Conservation (phyloP, 1,284 basidiomycete genomes). For the Boletellus deceptivus region DNA sequence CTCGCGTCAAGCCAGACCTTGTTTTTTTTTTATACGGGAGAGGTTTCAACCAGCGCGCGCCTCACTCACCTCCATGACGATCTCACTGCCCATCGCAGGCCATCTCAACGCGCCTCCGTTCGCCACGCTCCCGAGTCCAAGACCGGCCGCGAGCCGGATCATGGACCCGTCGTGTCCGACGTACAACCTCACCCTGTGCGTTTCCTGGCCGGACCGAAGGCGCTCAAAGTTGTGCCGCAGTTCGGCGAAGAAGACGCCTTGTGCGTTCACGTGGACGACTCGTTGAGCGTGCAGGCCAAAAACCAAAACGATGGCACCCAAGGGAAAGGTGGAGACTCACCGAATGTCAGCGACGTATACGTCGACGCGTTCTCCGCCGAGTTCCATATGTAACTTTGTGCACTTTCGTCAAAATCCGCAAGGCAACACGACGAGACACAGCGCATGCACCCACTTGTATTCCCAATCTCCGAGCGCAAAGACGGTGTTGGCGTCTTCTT, state of each 20-base stretch:
- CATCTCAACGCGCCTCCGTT: slow-evolving; percentile 39
- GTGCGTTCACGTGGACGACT: background rate
- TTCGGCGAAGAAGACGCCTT: slow-evolving; percentile 41
- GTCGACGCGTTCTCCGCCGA: slow-evolving; percentile 39
- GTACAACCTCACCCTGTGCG: slow-evolving; percentile 42
- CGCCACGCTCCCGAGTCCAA: slow-evolving; percentile 40
- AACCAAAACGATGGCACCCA: background rate
- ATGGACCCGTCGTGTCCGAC: slow-evolving; percentile 54
- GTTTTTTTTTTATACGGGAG: no score
- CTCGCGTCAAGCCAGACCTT: slow-evolving; percentile 42
- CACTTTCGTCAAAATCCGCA: slow-evolving; percentile 4
- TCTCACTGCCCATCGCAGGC: slow-evolving; percentile 52
- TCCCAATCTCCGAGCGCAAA: slow-evolving; percentile 46
- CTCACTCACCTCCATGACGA: slow-evolving; percentile 46
- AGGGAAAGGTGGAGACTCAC: slow-evolving; percentile 23
- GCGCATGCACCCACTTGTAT: slow-evolving; percentile 42
- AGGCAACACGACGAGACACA: background rate
- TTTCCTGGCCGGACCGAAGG: slow-evolving; percentile 32
- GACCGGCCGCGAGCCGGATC: slow-evolving; percentile 46
- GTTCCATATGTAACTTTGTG: slow-evolving; percentile 51
- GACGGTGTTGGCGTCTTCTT: slow-evolving; percentile 43
- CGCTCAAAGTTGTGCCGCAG: slow-evolving; percentile 33
- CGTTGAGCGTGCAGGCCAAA: background rate
- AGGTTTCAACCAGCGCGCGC: no score
- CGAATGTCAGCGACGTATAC: slow-evolving; percentile 50